Base-by-base conservation (phyloP, 108 stramenopile genomes). In the Stephanodiscus triporus region DNA sequence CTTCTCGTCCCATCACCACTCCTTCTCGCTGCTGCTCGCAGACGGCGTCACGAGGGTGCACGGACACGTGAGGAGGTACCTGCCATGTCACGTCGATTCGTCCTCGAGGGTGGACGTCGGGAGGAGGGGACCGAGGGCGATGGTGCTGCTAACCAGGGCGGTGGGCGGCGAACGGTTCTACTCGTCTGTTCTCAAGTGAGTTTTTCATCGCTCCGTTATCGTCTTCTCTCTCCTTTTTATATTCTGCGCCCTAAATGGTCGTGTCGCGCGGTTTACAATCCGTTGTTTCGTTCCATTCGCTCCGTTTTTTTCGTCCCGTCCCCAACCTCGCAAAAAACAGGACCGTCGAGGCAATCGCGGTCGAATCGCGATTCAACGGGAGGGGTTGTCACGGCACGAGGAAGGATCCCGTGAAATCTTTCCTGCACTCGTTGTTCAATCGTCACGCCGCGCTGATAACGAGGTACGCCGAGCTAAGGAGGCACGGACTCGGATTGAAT, bases 41-140 rank as follows among this genome's bases (percentile, higher is more conserved):
- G 72, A 75, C 48, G 89, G 89, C 26, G 67, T 23, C 23, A 9
- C 76, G 40, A 74, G 94, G 37, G 70, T 91, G 29, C 88, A 95
- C 74, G 88, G 91, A 7, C 91, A 92, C 75, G 94, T 95, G 10
- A 73, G 94, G 43, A 82, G 94, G 24, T 89, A 88, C 47, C 75
- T 89, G 56, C 89, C 94, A 0, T 60, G 42, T 13, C 89, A 92
- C 76, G 38, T 27, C 2, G 76, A 72, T 40, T 80, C 85, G 9
- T 40, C 59, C 65, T 58, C 73, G 14, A 72, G 94, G 32, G 84
- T 82, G 49, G 94, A 95, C 74, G 89, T 95, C 9, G 94, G 94
- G 43, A 76, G 94, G 26, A 76, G 94, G 55, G 82, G 88, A 13
- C 86, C 88, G 26, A 80, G 94, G n/a, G 94, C 91, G 1, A 75